A percentile compares a stretch with the other conserved stretches of the same genome.
Conservation (phyloP, 2,329 filamentous ascomycete species). For the Chaetothyriales sp. region DNA sequence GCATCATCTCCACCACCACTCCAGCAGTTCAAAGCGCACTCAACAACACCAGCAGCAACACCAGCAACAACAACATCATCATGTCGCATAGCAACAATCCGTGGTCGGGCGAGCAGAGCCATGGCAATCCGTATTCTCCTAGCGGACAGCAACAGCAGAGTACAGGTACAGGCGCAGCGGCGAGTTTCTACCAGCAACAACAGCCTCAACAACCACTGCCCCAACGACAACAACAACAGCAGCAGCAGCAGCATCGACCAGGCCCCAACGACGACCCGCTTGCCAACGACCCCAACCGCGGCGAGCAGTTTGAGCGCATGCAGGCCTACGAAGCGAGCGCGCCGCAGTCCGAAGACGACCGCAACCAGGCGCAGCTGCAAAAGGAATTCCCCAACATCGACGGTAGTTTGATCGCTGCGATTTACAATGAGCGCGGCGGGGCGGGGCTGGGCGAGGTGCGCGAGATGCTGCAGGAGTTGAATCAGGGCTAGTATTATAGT, state of each 20-base stretch:
- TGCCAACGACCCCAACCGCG: constrained; percentile 11
- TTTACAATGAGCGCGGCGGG: constrained; percentile 15
- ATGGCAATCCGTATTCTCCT: constrained; percentile 6
- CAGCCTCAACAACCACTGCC: constrained; percentile 3
- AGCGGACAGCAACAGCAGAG: constrained; percentile 3
- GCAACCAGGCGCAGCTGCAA: constrained; percentile 15
- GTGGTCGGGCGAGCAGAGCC: constrained; percentile 9
- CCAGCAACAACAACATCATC: no score
- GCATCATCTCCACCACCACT: constrained; percentile 6
- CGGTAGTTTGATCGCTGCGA: constrained; percentile 17
- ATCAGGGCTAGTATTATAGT: background rate
- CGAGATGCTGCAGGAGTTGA: constrained; percentile 18
- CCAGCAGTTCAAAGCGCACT: background rate
- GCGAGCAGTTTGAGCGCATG: constrained; percentile 17
- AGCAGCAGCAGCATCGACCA: constrained; percentile 1
- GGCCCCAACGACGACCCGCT: constrained; percentile 16
- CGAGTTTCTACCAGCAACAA: constrained; percentile 2
- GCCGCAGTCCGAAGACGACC: constrained; percentile 13
- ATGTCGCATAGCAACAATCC: constrained; percentile 13
- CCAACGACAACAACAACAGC: constrained; percentile 4
- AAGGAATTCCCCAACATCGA: constrained; percentile 19
- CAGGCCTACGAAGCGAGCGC: constrained; percentile 16
- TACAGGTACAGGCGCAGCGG: background rate
- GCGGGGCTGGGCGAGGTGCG: constrained; percentile 13
- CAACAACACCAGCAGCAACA: background rate